Evolutionary conservation across 331 rosid species (phyloP).

Genomic region (Pyrus hybrid): DNA sequence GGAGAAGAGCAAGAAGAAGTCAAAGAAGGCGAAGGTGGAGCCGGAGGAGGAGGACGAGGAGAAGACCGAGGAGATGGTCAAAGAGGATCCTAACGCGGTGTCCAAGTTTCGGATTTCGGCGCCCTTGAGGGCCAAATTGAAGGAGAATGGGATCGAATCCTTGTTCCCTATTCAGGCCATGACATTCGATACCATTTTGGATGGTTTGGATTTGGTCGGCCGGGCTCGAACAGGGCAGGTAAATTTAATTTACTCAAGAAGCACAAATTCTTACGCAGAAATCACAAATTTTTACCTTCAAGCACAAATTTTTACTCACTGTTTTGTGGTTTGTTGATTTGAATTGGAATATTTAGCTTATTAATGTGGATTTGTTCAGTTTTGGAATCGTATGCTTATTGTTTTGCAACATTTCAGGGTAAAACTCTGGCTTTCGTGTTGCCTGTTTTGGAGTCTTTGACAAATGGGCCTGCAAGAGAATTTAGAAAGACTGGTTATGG

Average conservation of each 20-base stretch:
- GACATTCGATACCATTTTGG: slow-evolving; percentile 59
- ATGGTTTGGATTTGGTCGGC: slow-evolving; percentile 84
- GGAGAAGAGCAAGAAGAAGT: slow-evolving; percentile 25
- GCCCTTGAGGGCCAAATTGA: slow-evolving; percentile 49
- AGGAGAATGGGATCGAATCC: slow-evolving; percentile 66
- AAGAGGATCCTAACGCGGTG: slow-evolving; percentile 55
- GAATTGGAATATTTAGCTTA: not conserved
- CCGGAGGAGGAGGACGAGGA: not conserved
- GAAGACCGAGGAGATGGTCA: slow-evolving; percentile 2
- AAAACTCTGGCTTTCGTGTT: slow-evolving; percentile 87
- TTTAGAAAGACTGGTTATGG: slow-evolving; percentile 64
- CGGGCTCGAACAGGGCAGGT: slow-evolving; percentile 98
- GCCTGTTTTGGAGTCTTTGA: slow-evolving; percentile 78
- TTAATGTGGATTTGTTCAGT: not conserved
- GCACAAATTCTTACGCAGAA: not conserved
- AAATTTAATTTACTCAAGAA: not conserved
- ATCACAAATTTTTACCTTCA: not conserved
- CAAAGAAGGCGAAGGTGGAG: slow-evolving; percentile 22
- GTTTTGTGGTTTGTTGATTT: not conserved
- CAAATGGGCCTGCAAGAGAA: slow-evolving; percentile 43
- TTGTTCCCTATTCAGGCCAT: slow-evolving; percentile 86
- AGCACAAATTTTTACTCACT: not conserved
- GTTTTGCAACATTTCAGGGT: slow-evolving; percentile 45
- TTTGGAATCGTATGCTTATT: not conserved
- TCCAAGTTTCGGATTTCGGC: slow-evolving; percentile 60